These are phyloP conservation scores for Tripidium arundinaceum DNA, from an alignment of 202 grass and related monocot genomes.

Conservation along the genomic window DNA sequence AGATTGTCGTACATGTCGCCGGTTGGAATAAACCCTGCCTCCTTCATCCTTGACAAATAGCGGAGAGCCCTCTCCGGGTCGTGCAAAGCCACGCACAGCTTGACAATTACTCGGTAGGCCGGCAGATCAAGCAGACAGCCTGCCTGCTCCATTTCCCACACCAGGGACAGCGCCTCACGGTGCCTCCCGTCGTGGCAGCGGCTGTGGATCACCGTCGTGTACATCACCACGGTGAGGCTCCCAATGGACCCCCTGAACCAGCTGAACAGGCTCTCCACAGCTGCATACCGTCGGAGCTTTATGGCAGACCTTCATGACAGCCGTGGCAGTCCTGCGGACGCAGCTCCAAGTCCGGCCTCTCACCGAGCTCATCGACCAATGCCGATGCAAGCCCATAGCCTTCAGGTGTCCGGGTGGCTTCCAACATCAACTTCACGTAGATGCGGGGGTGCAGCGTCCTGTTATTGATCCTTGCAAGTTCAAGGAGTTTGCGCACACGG, in stretches of 20 bases:
- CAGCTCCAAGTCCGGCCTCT: slow-evolving; percentile 54
- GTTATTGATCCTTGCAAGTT: slow-evolving; percentile 51
- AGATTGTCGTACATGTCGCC: slow-evolving; percentile 59
- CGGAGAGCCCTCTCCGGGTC: slow-evolving; percentile 61
- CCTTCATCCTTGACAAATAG: slow-evolving; percentile 70
- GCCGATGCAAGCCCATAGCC: slow-evolving; percentile 62
- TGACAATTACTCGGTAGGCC: slow-evolving; percentile 70
- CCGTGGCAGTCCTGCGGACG: slow-evolving; percentile 55
- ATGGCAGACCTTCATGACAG: slow-evolving; percentile 89
- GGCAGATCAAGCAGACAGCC: slow-evolving; percentile 74
- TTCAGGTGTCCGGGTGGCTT: slow-evolving; percentile 50
- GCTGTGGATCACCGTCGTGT: slow-evolving; percentile 80
- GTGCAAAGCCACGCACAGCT: slow-evolving; percentile 48
- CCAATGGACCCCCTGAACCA: slow-evolving; percentile 50
- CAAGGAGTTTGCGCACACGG: slow-evolving; percentile 56
- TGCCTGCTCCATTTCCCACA: slow-evolving; percentile 82
- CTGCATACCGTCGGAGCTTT: slow-evolving; percentile 52
- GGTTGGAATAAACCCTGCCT: slow-evolving; percentile 58
- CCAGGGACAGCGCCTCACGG: slow-evolving; percentile 64
- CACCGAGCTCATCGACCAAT: slow-evolving; percentile 55
- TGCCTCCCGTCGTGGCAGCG: slow-evolving; percentile 49
- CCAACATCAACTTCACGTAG: slow-evolving; percentile 62
- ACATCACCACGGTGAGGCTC: slow-evolving; percentile 65
- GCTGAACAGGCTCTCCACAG: slow-evolving; percentile 64
- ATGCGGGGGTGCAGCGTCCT: slow-evolving; percentile 54